A percentile compares a stretch with the other conserved stretches of the same genome.
Conservation (phyloP, 2,329 filamentous ascomycete species). For the Achaetomium macrosporum region DNA sequence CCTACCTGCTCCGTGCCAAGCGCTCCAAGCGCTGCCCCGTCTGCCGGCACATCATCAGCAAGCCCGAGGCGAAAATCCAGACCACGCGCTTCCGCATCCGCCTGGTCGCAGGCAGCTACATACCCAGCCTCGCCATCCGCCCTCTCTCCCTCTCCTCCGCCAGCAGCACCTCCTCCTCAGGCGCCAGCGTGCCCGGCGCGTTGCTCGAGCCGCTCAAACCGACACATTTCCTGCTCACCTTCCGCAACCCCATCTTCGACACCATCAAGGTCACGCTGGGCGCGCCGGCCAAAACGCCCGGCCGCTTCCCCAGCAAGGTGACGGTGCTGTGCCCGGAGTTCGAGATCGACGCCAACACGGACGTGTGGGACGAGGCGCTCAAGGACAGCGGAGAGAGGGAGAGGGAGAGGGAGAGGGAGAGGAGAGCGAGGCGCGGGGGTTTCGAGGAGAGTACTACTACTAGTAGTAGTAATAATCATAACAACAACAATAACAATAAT, state of each 20-base stretch:
- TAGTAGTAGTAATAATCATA: no score
- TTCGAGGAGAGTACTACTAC: no score
- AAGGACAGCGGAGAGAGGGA: conserved; percentile 40
- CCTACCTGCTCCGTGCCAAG: conserved; percentile 81
- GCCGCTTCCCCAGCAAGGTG: conserved; percentile 69
- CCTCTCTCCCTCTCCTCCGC: conserved; percentile 42
- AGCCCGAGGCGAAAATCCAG: conserved; percentile 84
- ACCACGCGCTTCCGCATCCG: conserved; percentile 90
- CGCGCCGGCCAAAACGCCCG: conserved; percentile 73
- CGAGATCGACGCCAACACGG: conserved; percentile 87
- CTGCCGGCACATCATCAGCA: conserved; percentile 91
- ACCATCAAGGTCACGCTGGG: conserved; percentile 80
- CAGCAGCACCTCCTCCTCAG: conserved; percentile 19
- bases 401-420: conserved; percentile 5
- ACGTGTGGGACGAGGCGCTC: conserved; percentile 80
- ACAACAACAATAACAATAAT: conserved; percentile 31
- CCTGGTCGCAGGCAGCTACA: conserved; percentile 79
- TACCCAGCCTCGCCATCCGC: conserved; percentile 73
- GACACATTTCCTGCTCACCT: conserved; percentile 78
- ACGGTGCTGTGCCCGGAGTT: conserved; percentile 94
- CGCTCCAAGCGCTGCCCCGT: conserved; percentile 87
- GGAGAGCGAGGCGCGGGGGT: conserved; percentile 35
- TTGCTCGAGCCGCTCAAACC: conserved; percentile 49
- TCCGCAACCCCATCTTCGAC: conserved; percentile 94
- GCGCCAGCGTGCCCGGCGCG: conserved; percentile 23